These are phyloP conservation scores for Beta lomatogona DNA, from an alignment of 179 eudicot species.

Conservation along the genomic window DNA sequence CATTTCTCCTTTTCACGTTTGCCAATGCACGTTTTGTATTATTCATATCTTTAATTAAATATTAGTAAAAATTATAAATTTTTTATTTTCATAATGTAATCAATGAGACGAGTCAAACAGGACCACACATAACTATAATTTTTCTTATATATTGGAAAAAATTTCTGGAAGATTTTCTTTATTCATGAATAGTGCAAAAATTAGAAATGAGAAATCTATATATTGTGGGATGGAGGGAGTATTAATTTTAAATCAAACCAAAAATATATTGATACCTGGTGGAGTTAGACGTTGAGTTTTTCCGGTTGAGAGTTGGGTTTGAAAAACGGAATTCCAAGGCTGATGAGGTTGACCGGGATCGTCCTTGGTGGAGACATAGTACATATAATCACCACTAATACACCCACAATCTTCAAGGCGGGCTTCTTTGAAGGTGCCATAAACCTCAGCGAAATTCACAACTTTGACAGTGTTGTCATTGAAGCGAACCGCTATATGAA, in stretches of 20 bases:
- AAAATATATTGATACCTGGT: background rate
- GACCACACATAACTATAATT: too few relatives aligned
- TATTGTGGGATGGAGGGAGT: too few relatives aligned
- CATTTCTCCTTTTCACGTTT: too few relatives aligned
- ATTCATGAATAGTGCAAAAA: too few relatives aligned
- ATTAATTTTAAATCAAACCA: background rate
- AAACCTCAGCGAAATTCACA: conserved; percentile 20
- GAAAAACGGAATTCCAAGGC: conserved; percentile 27
- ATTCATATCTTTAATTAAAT: too few relatives aligned
- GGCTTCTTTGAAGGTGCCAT: conserved; percentile 2
- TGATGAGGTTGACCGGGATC: conserved; percentile 5
- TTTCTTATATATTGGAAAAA: too few relatives aligned
- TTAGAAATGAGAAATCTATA: too few relatives aligned
- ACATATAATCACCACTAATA: conserved; percentile 5
- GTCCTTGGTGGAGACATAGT: conserved; percentile 18
- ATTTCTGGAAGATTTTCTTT: too few relatives aligned
- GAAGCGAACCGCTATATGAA: conserved; percentile 13
- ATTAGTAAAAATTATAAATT: too few relatives aligned
- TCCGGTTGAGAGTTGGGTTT: conserved; percentile 13
- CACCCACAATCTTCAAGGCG: conserved; percentile 19
- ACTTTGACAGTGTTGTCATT: background rate
- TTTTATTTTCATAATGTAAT: too few relatives aligned
- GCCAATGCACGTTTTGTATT: too few relatives aligned
- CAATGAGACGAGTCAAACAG: too few relatives aligned
- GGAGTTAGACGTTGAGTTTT: conserved; percentile 26